Conservation (phyloP, 2,329 filamentous ascomycete genomes). For the Cryphonectria carpinicola region DNA sequence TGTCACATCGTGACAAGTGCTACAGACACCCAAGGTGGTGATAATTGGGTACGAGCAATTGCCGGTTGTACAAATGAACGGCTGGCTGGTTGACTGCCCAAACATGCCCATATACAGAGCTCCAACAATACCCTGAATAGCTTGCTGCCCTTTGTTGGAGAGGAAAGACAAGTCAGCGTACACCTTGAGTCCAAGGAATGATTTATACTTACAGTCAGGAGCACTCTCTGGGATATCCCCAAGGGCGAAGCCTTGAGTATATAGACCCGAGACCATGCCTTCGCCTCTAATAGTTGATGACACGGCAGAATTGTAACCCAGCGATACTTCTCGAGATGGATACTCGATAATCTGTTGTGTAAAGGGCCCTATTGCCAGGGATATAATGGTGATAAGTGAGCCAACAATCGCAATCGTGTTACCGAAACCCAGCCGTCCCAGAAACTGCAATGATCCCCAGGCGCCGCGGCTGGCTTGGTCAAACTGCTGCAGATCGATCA, state of each 20-base stretch:
- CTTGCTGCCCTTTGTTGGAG: constrained; percentile 7
- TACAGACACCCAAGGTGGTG: constrained; percentile 9
- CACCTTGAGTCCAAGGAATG: not conserved
- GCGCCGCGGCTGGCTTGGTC: constrained; percentile 39
- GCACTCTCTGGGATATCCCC: not conserved
- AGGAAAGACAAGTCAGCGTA: not conserved
- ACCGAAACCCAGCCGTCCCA: constrained; percentile 3
- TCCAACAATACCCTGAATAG: constrained; percentile 11
- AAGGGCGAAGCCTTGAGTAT: not conserved
- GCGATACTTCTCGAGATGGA: not conserved
- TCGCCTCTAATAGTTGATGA: not conserved
- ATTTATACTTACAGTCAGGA: not conserved
- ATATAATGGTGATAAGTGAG: not conserved
- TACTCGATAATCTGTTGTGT: not conserved
- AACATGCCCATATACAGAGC: constrained; percentile 7
- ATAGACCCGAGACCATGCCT: not conserved
- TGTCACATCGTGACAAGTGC: constrained; percentile 11
- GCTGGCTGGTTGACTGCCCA: constrained; percentile 10
- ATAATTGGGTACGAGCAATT: constrained; percentile 12
- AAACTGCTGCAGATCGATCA: constrained; percentile 37
- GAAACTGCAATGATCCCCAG: not conserved
- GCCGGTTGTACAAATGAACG: constrained; percentile 3
- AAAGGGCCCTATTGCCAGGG: not conserved
- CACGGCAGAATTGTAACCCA: not conserved
- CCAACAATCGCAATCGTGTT: not conserved